Base-by-base conservation (phyloP, 257 asterid genomes). In the Haberlea rhodopensis region DNA sequence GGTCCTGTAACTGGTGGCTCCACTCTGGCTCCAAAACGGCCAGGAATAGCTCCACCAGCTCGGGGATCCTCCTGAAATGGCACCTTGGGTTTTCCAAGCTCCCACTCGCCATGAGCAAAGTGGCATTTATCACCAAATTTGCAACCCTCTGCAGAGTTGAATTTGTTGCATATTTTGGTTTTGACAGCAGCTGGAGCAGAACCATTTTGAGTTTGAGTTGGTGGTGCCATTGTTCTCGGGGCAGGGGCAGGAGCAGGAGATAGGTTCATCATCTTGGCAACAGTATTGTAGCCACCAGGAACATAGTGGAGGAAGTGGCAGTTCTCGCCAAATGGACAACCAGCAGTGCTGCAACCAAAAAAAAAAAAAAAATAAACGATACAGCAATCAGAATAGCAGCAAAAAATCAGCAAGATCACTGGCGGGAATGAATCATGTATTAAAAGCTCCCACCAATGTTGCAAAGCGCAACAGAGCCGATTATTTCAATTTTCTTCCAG, bases 71-170 rank as follows among this genome's bases (percentile, higher is more conserved):
- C 75, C 7, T 69, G 81, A 56, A 77, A 70, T 52, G 79, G 69
- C 32, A 48, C 34, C 11, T 72, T 63, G 37, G 76, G 73, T 72
- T 59, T 78, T 25, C 79, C 79, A 46, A 81, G 73, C 57, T 81
- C 80, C 79, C 77, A 75, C 32, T 81, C 86, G n/a, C 86, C 86
- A 61, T 81, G 86, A 29, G 86, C 86, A 57, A 81, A 81, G 45
- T 71, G 66, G 74, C 86, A 81, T 69, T 78, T 78, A 54, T 81
- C 81, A 6, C 86, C 86, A 24, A 72, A 81, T 62, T 81, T 81
- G 77, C 86, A 81, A 57, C 86, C 84, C 57, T 78, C 86, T 8
- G n/a, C n/a, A n/a, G n/a, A n/a, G n/a, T n/a, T n/a, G n/a, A n/a
- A n/a, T n/a, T n/a, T n/a, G n/a, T n/a, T n/a, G n/a, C n/a, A n/a